phyloP scores from a whole-genome alignment of 2,329 filamentous ascomycete species.

The Aspergillus floridensis region DNA sequence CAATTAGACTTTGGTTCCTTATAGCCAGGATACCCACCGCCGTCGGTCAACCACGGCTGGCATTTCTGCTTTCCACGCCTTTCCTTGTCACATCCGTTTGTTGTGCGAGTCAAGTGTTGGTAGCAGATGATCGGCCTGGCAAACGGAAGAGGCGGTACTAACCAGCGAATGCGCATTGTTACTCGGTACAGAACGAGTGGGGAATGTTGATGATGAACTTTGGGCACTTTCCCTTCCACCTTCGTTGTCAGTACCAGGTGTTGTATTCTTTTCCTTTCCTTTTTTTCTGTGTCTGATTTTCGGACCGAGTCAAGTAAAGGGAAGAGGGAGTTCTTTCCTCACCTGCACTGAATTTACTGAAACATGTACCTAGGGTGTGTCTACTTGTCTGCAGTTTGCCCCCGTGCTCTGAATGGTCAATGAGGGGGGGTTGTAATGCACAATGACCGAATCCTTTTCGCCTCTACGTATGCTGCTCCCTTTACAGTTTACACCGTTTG shows the following conservation, averaged over 20 bases:
- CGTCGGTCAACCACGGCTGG: background rate
- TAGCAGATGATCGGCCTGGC: background rate
- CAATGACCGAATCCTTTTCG: slow-evolving; percentile 1
- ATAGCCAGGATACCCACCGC: background rate
- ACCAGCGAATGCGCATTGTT: background rate
- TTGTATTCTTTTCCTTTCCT: background rate
- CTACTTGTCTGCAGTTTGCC: background rate
- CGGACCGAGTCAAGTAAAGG: background rate
- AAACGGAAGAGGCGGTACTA: background rate
- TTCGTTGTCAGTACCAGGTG: no score
- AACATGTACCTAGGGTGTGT: no score
- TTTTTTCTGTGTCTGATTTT: background rate
- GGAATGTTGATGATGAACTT: background rate
- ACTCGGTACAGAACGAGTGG: background rate
- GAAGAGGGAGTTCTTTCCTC: background rate
- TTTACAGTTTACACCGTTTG: background rate
- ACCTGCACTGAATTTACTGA: background rate
- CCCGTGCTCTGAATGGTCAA: background rate
- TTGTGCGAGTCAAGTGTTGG: background rate
- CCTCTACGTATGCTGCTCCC: background rate
- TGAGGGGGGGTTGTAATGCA: background rate
- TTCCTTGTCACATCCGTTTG: background rate
- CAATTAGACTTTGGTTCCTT: background rate
- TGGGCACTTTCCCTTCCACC: background rate
- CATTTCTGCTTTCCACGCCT: background rate